These are phyloP conservation scores for Populus euphratica DNA, from an alignment of 345 rosid species.

Conservation along the genomic window DNA sequence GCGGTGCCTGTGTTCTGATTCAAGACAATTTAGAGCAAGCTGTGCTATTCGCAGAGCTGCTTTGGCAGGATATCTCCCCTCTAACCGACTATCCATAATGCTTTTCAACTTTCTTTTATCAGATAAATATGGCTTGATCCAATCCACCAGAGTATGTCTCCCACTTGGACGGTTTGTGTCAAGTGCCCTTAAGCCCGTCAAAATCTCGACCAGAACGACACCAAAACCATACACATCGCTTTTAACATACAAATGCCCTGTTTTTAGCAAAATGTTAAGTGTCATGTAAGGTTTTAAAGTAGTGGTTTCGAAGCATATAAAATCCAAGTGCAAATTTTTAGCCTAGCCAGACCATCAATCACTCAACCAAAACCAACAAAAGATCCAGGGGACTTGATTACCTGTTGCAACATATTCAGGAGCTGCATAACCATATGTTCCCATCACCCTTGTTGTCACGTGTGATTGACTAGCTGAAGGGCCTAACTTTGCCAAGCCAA, in stretches of 20 bases:
- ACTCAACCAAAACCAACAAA: slow-evolving; percentile 3
- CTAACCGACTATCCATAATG: slow-evolving; percentile 65
- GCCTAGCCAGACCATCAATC: no score
- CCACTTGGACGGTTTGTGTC: slow-evolving; percentile 75
- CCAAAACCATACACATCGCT: slow-evolving; percentile 96
- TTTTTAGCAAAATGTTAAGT: slow-evolving; percentile 7
- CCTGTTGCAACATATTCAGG: slow-evolving; percentile 98
- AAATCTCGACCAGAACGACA: slow-evolving; percentile 78
- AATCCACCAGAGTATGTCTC: slow-evolving; percentile 62
- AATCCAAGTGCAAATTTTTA: not conserved
- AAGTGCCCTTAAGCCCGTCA: slow-evolving; percentile 79
- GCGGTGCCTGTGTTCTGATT: slow-evolving; percentile 60
- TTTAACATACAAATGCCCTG: slow-evolving; percentile 95
- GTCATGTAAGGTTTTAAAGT: not conserved
- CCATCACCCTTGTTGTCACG: slow-evolving; percentile 91
- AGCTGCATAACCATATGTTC: slow-evolving; percentile 92
- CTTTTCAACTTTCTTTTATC: slow-evolving; percentile 65
- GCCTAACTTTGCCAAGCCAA: slow-evolving; percentile 90
- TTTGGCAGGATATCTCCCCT: slow-evolving; percentile 78
- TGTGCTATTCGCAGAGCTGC: slow-evolving; percentile 62
- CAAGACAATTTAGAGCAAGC: slow-evolving; percentile 70
- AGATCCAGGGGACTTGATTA: slow-evolving; percentile 17
- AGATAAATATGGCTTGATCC: slow-evolving; percentile 75
- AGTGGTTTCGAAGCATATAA: not conserved
- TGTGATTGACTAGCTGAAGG: slow-evolving; percentile 98